Percentiles rank a stretch among this genome's conserved stretches.
Conservation (phyloP, 1,284 basidiomycete species). For the Puccinia coronata region DNA sequence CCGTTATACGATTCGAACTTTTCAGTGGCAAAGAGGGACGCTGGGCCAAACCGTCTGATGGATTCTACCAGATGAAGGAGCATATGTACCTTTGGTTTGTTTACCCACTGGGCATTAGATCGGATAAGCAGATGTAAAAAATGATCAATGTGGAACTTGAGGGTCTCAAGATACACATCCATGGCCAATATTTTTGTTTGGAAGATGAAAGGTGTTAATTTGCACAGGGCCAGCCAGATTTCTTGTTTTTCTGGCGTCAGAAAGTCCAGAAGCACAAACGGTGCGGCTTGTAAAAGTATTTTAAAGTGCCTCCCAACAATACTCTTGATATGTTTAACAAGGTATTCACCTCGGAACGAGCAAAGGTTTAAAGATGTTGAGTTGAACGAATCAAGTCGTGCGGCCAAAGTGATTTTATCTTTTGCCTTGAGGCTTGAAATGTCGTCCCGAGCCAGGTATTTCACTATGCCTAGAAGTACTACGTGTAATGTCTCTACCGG, state of each 20-base stretch:
- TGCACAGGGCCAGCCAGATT: slow-evolving; percentile 58
- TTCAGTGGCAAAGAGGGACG: neutral
- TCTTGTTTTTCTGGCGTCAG: slow-evolving; percentile 52
- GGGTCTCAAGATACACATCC: neutral
- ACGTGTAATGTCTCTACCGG: slow-evolving; percentile 56
- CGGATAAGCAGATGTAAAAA: slow-evolving; percentile 56
- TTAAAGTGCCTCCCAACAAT: slow-evolving; percentile 60
- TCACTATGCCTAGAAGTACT: slow-evolving; percentile 51
- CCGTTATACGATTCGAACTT: slow-evolving; percentile 14
- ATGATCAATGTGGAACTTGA: slow-evolving; percentile 54
- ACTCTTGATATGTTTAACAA: slow-evolving; percentile 58
- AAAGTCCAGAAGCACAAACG: slow-evolving; percentile 59
- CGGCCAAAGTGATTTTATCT: neutral
- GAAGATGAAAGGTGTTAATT: slow-evolving; percentile 59
- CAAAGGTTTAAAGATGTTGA: neutral
- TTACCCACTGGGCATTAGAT: slow-evolving; percentile 53
- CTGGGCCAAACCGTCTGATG: slow-evolving; percentile 37
- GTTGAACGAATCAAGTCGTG: neutral
- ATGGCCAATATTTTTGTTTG: slow-evolving; percentile 59
- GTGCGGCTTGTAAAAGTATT: slow-evolving; percentile 59
- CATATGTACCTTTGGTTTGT: slow-evolving; percentile 27
- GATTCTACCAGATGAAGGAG: slow-evolving; percentile 42
- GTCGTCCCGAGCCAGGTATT: neutral
- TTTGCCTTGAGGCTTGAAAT: neutral
- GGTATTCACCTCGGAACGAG: slow-evolving; percentile 50